Evolutionary conservation across 2,329 filamentous ascomycete species (phyloP).

Genomic region (Hypoxylon sp.): DNA sequence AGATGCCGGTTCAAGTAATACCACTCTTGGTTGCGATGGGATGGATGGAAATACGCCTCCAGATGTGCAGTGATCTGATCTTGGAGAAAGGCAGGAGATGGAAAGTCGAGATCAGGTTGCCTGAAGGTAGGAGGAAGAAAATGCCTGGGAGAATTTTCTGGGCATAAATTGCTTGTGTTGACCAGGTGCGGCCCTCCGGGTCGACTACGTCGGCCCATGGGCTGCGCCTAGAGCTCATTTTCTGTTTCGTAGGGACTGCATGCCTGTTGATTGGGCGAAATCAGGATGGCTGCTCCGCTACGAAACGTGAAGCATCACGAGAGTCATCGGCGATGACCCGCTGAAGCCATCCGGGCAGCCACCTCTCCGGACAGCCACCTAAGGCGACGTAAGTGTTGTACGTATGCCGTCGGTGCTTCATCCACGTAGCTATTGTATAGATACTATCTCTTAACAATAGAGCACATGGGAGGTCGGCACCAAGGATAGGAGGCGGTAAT

Average conservation of each 20-base stretch:
- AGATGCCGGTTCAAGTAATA: not conserved
- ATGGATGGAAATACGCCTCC: not conserved
- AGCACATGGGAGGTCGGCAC: not conserved
- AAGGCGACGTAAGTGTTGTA: not conserved
- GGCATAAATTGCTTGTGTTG: not conserved
- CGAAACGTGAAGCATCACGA: not conserved
- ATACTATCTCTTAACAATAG: not conserved
- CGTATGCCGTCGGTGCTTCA: not conserved
- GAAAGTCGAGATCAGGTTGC: not conserved
- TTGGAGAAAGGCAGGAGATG: not conserved
- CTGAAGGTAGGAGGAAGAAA: not conserved
- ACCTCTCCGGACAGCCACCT: not conserved
- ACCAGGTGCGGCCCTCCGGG: too few relatives aligned
- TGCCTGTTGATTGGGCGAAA: not conserved
- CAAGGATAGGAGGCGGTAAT: not conserved
- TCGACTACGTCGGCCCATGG: not conserved
- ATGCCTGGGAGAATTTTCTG: not conserved
- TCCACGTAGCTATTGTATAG: not conserved
- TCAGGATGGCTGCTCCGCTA: not conserved
- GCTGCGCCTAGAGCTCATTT: not conserved
- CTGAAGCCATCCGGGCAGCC: too few relatives aligned
- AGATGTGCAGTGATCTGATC: not conserved
- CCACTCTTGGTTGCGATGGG: not conserved
- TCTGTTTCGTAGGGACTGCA: not conserved
- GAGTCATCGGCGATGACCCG: not conserved